phyloP scores from a whole-genome alignment of 805 yeast genomes.

The Metahyphopichia silvanorum region DNA sequence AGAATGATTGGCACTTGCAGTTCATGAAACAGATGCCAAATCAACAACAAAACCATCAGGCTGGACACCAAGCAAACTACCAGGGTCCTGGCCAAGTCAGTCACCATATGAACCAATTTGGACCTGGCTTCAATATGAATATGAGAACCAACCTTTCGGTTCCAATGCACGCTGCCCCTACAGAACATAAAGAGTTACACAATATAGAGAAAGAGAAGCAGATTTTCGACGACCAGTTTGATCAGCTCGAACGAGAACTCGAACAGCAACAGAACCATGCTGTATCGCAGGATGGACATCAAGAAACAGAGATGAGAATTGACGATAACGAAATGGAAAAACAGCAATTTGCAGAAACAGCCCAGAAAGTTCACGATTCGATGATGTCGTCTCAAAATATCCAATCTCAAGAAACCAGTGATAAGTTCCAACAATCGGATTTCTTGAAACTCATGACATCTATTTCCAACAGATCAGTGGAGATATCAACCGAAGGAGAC shows the following conservation, averaged over 20 bases:
- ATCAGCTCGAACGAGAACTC: slow-evolving; percentile 28
- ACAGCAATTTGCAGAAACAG: slow-evolving; percentile 38
- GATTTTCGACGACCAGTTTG: slow-evolving; percentile 30
- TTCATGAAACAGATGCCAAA: slow-evolving; percentile 16
- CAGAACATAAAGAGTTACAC: slow-evolving; percentile 28
- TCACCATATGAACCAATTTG: slow-evolving; percentile 7
- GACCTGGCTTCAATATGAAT: slow-evolving; percentile 10
- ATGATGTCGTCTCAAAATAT: slow-evolving; percentile 11
- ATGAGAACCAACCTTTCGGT: slow-evolving; percentile 16
- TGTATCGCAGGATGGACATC: slow-evolving; percentile 6
- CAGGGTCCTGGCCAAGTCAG: slow-evolving; percentile 6
- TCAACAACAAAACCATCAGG: slow-evolving; percentile 7
- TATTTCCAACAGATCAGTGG: slow-evolving; percentile 35
- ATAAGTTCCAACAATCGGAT: slow-evolving; percentile 32
- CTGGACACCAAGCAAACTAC: slow-evolving; percentile 9
- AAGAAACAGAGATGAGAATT: slow-evolving; percentile 1
- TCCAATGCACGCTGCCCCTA: slow-evolving; percentile 10
- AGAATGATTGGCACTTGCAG: slow-evolving; percentile 23
- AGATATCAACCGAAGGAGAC: slow-evolving; percentile 31
- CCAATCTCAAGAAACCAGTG: slow-evolving; percentile 17
- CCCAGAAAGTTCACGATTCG: slow-evolving; percentile 30
- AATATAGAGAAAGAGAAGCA: slow-evolving; percentile 20
- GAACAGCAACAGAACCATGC: slow-evolving; percentile 6
- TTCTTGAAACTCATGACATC: slow-evolving; percentile 39
- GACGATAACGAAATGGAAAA: slow-evolving; percentile 19